Conservation (phyloP, 352 stramenopile species). For the Stephanocyclus meneghinianus region DNA sequence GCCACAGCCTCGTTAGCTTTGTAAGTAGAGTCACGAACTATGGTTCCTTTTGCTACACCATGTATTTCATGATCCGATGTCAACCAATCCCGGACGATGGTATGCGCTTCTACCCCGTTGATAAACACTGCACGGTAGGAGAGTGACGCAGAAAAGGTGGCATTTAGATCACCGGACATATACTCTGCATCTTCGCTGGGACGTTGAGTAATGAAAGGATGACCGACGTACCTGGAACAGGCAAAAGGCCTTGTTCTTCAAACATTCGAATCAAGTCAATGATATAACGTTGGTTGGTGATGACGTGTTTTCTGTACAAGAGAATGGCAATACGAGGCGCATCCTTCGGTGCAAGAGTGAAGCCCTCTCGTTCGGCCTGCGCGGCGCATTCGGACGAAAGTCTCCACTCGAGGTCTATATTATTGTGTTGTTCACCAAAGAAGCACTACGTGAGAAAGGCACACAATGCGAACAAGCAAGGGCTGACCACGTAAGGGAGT, state of each 20-base stretch:
- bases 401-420: slow-evolving; percentile 72
- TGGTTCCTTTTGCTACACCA: slow-evolving; percentile 29
- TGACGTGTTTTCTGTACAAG: slow-evolving; percentile 83
- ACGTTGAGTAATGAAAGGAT: too few relatives aligned
- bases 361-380: slow-evolving; percentile 35
- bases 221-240: slow-evolving; percentile 48
- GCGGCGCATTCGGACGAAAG: slow-evolving; percentile 32
- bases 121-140: slow-evolving; percentile 68
- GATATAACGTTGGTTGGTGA: slow-evolving; percentile 81
- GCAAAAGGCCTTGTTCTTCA: slow-evolving; percentile 72
- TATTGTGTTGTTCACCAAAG: not conserved
- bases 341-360: slow-evolving; percentile 48
- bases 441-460: not conserved
- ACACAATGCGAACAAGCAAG: not conserved
- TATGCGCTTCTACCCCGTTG: slow-evolving; percentile 84
- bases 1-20: slow-evolving; percentile 43
- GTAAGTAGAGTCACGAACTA: slow-evolving; percentile 47
- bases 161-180: not conserved
- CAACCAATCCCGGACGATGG: slow-evolving; percentile 80
- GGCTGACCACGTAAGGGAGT: not conserved
- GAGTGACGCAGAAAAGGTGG: not conserved
- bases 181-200: not conserved
- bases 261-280: slow-evolving; percentile 71
- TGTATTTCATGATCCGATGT: slow-evolving; percentile 62
- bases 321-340: slow-evolving; percentile 76